Evolutionary conservation across 2,329 filamentous ascomycete species (phyloP).

Genomic region (Cercospora brassicicola): DNA sequence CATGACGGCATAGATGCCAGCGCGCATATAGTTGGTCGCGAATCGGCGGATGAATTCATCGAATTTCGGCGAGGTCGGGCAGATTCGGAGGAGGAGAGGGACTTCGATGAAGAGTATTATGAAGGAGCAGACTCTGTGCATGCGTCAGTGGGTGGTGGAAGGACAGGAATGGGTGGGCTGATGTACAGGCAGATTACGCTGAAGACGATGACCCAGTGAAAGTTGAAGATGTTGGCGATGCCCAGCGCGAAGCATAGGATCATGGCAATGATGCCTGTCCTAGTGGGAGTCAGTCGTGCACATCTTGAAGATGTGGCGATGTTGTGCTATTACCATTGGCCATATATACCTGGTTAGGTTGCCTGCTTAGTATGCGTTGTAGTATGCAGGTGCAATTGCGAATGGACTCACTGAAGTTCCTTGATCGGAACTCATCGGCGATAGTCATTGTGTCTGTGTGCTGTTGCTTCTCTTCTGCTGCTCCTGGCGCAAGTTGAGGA

Average conservation of each 20-base stretch:
- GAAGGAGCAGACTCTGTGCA: conserved; percentile 48
- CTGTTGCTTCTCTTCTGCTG: not conserved
- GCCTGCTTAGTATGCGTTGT: conserved; percentile 9
- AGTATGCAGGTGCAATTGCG: not conserved
- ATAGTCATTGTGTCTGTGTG: conserved; percentile 53
- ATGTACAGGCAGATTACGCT: conserved; percentile 55
- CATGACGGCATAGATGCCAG: conserved; percentile 80
- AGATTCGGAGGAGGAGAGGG: conserved; percentile 92
- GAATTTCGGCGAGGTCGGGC: conserved; percentile 87
- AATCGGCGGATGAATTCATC: conserved; percentile 87
- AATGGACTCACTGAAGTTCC: conserved; percentile 62
- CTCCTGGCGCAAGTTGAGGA: not conserved
- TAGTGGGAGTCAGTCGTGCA: conserved; percentile 29
- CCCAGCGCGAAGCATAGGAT: conserved; percentile 67
- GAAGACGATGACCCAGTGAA: conserved; percentile 60
- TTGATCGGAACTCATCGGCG: conserved; percentile 62
- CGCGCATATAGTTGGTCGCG: conserved; percentile 96
- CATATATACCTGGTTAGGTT: conserved; percentile 59
- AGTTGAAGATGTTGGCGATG: conserved; percentile 67
- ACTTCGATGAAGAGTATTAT: conserved; percentile 65
- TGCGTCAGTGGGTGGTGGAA: not conserved
- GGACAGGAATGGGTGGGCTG: not conserved
- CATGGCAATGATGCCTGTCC: conserved; percentile 61
- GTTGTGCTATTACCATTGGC: conserved; percentile 58
- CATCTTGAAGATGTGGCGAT: not conserved